phyloP scores from a whole-genome alignment of 345 rosid genomes.

The Triadica sebifera region DNA sequence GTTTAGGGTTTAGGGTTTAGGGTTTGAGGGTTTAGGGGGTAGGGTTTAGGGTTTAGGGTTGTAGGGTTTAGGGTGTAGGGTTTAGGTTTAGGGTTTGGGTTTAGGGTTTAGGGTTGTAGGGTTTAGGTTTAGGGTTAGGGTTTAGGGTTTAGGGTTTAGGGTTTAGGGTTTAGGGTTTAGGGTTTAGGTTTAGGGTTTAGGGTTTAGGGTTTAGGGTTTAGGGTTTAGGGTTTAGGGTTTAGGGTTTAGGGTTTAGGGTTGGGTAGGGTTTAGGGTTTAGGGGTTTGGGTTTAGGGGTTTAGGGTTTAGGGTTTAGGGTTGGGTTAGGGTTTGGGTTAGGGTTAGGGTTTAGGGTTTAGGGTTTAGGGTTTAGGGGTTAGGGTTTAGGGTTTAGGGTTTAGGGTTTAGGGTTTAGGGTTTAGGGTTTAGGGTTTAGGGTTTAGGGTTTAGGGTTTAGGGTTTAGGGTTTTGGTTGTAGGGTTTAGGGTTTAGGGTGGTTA shows the following conservation, averaged over 20 bases:
- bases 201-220: conserved; percentile 1
- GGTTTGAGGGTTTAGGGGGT: neutral
- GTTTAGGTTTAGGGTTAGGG: too few species aligned
- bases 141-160: conserved; percentile 1
- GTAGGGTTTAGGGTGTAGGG: too few species aligned
- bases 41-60: too few species aligned
- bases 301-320: neutral
- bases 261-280: too few species aligned
- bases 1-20: neutral
- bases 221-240: conserved; percentile 1
- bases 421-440: conserved; percentile 6
- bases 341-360: conserved; percentile 5
- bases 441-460: conserved; percentile 6
- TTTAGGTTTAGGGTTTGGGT: too few species aligned
- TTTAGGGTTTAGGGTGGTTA: neutral
- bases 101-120: too few species aligned
- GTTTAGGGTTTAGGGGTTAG: too few species aligned
- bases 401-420: conserved; percentile 6
- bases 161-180: neutral
- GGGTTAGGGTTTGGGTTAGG: neutral
- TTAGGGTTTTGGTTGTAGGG: neutral
- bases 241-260: conserved; percentile 1
- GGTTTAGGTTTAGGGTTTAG: neutral
- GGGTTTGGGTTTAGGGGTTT: too few species aligned
- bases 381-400: neutral